A percentile compares a stretch with the other conserved stretches of the same genome.
These are phyloP conservation scores for Verticillium albo-atrum DNA, from an alignment of 2,329 filamentous ascomycete genomes.

Conservation along the genomic window DNA sequence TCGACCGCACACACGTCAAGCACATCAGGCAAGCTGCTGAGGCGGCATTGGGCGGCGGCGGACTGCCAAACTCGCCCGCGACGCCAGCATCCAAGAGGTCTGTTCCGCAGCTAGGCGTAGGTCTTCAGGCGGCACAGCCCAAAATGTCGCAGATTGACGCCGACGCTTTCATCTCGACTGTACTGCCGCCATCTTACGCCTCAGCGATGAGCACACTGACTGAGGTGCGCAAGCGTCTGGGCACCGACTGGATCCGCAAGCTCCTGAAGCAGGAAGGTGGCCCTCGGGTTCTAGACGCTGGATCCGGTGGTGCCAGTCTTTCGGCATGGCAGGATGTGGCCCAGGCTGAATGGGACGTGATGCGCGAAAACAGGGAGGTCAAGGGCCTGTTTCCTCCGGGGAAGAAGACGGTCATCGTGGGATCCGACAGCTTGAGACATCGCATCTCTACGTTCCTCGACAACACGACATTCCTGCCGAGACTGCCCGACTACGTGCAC, in stretches of 20 bases:
- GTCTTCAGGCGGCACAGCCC: conserved; percentile 57
- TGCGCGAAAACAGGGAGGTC: conserved; percentile 47
- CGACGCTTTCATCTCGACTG: conserved; percentile 65
- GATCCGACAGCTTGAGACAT: conserved; percentile 68
- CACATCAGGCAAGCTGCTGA: conserved; percentile 73
- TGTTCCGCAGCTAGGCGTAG: conserved; percentile 59
- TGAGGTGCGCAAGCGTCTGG: conserved; percentile 70
- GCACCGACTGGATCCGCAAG: conserved; percentile 63
- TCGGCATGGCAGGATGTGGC: conserved; percentile 75
- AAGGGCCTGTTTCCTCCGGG: conserved; percentile 50
- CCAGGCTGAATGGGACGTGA: conserved; percentile 73
- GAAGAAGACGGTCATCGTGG: conserved; percentile 76
- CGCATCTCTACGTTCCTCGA: conserved; percentile 74
- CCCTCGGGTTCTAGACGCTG: conserved; percentile 68
- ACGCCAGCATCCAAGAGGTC: conserved; percentile 57
- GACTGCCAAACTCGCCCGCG: conserved; percentile 71
- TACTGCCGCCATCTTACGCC: conserved; percentile 68
- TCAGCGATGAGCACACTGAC: conserved; percentile 63
- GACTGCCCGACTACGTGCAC: conserved; percentile 81
- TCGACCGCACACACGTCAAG: conserved; percentile 64
- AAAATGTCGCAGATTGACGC: conserved; percentile 72
- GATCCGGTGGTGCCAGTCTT: conserved; percentile 67
- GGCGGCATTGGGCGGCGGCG: conserved; percentile 68
- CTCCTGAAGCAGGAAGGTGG: conserved; percentile 51
- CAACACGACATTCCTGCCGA: conserved; percentile 87